A percentile compares a stretch with the other conserved stretches of the same genome.
phyloP scores from a whole-genome alignment of 192 early-diverging fungal species.

The Podila clonocystis region DNA sequence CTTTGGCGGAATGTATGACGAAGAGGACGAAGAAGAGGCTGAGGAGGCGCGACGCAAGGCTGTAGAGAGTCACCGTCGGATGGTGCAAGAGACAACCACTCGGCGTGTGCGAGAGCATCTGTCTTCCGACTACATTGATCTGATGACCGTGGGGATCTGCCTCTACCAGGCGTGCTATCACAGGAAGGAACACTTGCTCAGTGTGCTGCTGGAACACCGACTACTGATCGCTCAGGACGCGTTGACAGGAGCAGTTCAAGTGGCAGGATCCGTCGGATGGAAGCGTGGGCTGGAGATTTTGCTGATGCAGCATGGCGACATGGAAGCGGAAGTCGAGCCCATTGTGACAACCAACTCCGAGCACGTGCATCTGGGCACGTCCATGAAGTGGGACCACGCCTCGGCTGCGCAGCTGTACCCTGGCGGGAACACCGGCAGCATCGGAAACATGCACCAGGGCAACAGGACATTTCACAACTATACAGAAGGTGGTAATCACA shows the following conservation, averaged over 20 bases:
- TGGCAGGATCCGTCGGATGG: conserved; percentile 44
- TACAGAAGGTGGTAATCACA: neutral
- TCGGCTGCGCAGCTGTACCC: conserved; percentile 7
- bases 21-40: neutral
- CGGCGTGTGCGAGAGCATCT: conserved; percentile 24
- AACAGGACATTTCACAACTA: neutral
- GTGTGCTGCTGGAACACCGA: conserved; percentile 27
- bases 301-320: conserved; percentile 34
- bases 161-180: conserved; percentile 44
- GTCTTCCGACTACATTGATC: conserved; percentile 27
- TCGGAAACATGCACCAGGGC: neutral
- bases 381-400: conserved; percentile 47
- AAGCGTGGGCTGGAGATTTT: conserved; percentile 32
- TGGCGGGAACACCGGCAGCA: neutral
- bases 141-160: conserved; percentile 46
- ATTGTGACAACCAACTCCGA: conserved; percentile 36
- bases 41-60: neutral
- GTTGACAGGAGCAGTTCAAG: conserved; percentile 39
- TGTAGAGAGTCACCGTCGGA: neutral
- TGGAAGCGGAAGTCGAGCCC: conserved; percentile 45
- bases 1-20: neutral
- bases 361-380: conserved; percentile 23
- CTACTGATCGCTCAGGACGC: conserved; percentile 44
- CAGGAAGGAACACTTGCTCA: conserved; percentile 17
- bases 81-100: conserved; percentile 15